Conservation (phyloP, 78 protist species). For the Mantamonas sphyraenae region DNA sequence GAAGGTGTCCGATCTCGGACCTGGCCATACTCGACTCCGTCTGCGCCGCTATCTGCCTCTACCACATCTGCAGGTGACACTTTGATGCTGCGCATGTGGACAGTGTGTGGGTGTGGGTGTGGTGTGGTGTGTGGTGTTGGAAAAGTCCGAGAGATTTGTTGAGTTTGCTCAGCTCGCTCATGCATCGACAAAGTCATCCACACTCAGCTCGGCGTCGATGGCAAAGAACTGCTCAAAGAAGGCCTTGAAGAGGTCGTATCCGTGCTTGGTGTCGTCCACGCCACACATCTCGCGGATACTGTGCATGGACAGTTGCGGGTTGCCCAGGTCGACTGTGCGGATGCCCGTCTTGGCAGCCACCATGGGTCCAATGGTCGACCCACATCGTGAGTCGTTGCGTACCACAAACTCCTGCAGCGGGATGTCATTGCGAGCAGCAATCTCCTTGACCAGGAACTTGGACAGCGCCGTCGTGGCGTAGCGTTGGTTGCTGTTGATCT, state of each 20-base stretch:
- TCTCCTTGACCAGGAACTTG: constrained; percentile 30
- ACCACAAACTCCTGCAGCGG: constrained; percentile 61
- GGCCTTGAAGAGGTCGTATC: background rate
- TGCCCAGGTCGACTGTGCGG: constrained; percentile 82
- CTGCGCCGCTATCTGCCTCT: too few relatives aligned
- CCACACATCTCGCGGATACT: constrained; percentile 57
- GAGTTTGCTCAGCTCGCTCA: too few relatives aligned
- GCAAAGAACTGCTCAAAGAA: constrained; percentile 6
- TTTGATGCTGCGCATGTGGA: too few relatives aligned
- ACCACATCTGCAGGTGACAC: too few relatives aligned
- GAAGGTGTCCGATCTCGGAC: too few relatives aligned
- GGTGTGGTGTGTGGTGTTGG: too few relatives aligned
- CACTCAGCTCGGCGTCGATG: background rate
- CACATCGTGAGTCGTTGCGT: constrained; percentile 87
- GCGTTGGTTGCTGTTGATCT: constrained; percentile 83
- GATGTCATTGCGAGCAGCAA: constrained; percentile 45
- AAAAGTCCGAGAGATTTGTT: too few relatives aligned
- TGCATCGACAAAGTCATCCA: background rate
- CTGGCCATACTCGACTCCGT: too few relatives aligned
- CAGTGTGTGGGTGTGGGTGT: too few relatives aligned
- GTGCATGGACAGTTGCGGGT: constrained; percentile 90
- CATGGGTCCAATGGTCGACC: constrained; percentile 84
- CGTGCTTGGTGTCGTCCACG: constrained; percentile 10
- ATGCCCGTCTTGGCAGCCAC: constrained; percentile 48
- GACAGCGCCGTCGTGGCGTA: constrained; percentile 80